Conservation (phyloP, 225 moss, liverwort and hornwort species). For the Bryum argenteum region DNA sequence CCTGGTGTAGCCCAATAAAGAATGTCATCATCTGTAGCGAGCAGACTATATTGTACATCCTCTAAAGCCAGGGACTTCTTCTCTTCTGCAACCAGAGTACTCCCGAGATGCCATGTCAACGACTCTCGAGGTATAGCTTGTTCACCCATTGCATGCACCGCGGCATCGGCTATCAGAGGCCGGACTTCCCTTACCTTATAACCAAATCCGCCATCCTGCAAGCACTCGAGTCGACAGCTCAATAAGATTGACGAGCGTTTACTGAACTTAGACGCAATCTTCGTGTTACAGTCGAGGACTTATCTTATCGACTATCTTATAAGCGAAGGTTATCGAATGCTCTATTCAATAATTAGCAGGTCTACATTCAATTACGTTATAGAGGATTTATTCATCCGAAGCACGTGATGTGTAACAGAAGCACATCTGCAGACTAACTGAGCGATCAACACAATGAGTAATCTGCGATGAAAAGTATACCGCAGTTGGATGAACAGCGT, state of each 20-base stretch:
- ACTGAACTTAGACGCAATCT: constrained; percentile 1
- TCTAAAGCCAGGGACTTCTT: constrained; percentile 41
- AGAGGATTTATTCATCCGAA: not conserved
- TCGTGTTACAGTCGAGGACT: not conserved
- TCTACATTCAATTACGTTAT: not conserved
- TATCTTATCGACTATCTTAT: not conserved
- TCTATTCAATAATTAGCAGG: not conserved
- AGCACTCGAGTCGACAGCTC: constrained; percentile 8
- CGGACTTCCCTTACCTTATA: constrained; percentile 67
- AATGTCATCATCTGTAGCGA: constrained; percentile 35
- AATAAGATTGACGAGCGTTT: not conserved
- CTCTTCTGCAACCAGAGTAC: constrained; percentile 32
- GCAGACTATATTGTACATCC: constrained; percentile 22
- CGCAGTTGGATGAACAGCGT: constrained; percentile 78
- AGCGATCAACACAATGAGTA: not conserved
- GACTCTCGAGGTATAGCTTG: constrained; percentile 67
- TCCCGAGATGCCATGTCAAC: constrained; percentile 61
- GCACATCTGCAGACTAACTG: not conserved
- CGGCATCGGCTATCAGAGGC: constrained; percentile 70
- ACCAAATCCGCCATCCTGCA: constrained; percentile 62
- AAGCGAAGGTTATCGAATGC: not conserved
- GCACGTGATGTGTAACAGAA: not conserved
- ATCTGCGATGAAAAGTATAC: constrained; percentile 26
- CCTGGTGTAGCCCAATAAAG: constrained; percentile 35
- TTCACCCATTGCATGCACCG: constrained; percentile 74